These are phyloP conservation scores for Priceomyces fermenticarens DNA, from an alignment of 805 yeast genomes.

Conservation along the genomic window DNA sequence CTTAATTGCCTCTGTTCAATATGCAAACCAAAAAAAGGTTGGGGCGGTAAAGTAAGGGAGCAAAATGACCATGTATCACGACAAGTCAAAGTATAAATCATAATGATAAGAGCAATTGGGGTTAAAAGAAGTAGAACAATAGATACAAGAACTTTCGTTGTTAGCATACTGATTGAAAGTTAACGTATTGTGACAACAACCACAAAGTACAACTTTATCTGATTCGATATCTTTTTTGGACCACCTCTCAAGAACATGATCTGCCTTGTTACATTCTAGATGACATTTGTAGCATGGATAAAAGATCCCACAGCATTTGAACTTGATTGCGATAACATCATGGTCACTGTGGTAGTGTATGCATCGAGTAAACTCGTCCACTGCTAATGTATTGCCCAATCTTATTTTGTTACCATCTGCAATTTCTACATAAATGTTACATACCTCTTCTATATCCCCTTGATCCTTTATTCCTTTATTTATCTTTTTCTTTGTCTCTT, in stretches of 20 bases:
- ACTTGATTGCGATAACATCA: constrained; percentile 40
- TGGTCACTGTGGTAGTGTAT: constrained; percentile 30
- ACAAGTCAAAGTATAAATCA: constrained; percentile 29
- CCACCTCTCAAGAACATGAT: constrained; percentile 12
- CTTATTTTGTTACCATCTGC: background rate
- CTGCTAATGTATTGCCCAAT: constrained; percentile 10
- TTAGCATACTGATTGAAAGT: constrained; percentile 25
- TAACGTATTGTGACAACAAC: constrained; percentile 28
- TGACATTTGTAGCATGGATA: constrained; percentile 43
- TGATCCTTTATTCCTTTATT: too few species aligned
- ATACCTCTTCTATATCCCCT: too few species aligned
- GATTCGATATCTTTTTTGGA: background rate
- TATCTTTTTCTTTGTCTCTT: too few species aligned
- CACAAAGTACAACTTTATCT: constrained; percentile 32
- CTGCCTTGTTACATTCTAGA: constrained; percentile 6
- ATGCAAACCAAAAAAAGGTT: background rate
- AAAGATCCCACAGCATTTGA: constrained; percentile 33
- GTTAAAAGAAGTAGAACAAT: constrained; percentile 30
- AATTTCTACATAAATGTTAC: too few species aligned
- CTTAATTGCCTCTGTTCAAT: background rate
- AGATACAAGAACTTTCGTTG: constrained; percentile 15
- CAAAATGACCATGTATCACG: background rate
- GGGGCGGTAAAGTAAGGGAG: background rate
- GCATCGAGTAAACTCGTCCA: constrained; percentile 36
- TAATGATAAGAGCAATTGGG: constrained; percentile 38